phyloP scores from a whole-genome alignment of 345 rosid species.

The Streptanthus diversifolius region DNA sequence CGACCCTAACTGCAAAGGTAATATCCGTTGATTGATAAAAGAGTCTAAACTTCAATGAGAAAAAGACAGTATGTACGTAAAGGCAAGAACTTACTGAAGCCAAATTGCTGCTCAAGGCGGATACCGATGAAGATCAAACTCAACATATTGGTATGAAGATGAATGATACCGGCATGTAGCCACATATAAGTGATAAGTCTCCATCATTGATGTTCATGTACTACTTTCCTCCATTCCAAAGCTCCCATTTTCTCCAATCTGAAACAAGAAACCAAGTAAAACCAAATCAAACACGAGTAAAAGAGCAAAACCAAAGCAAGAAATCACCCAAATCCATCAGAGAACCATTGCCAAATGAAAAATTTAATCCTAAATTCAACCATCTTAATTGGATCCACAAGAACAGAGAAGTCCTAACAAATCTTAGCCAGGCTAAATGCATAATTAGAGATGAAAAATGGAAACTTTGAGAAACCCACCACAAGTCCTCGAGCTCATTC shows the following conservation, averaged over 20 bases:
- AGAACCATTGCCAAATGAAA: neutral
- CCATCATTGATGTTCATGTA: slow-evolving; percentile 78
- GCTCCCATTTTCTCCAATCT: slow-evolving; percentile 93
- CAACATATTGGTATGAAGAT: slow-evolving; percentile 81
- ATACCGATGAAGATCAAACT: slow-evolving; percentile 83
- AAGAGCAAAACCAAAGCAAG: neutral
- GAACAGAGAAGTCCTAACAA: neutral
- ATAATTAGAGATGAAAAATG: neutral
- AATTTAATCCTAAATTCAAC: neutral
- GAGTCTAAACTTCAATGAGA: neutral
- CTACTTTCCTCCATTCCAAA: slow-evolving; percentile 66
- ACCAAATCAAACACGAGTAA: neutral
- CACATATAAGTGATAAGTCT: slow-evolving; percentile 81
- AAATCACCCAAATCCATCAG: neutral
- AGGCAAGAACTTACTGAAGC: slow-evolving; percentile 57
- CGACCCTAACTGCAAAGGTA: slow-evolving; percentile 58
- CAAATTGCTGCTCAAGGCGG: slow-evolving; percentile 93
- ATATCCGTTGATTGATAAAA: neutral
- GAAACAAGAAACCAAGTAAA: slow-evolving; percentile 5
- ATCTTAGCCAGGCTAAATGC: too few relatives aligned
- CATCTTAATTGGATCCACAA: neutral
- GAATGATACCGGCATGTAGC: slow-evolving; percentile 96
- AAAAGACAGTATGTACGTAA: neutral
- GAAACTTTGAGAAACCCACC: slow-evolving; percentile 4
- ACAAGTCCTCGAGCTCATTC: neutral